Evolutionary conservation across 2,329 filamentous ascomycete species (phyloP).

Genomic region (Aspergillus sp.): DNA sequence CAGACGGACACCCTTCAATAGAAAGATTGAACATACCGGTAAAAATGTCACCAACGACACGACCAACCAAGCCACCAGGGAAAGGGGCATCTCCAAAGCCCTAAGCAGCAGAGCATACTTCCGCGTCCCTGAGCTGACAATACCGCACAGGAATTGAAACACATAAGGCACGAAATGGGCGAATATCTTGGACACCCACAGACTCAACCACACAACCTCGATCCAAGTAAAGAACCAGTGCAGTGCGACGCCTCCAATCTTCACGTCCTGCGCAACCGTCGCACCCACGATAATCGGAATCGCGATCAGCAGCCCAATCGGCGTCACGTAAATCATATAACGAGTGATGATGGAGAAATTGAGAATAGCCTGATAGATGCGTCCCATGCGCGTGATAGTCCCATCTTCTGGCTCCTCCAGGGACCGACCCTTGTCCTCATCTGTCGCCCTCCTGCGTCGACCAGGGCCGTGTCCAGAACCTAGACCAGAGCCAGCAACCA

Average conservation of each 20-base stretch:
- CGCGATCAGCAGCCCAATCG: slow-evolving; percentile 54
- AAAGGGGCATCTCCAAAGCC: slow-evolving; percentile 57
- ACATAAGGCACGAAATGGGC: slow-evolving; percentile 55
- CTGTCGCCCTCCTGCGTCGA: too few species aligned
- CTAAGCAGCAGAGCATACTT: slow-evolving; percentile 59
- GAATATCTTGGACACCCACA: slow-evolving; percentile 59
- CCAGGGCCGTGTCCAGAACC: too few species aligned
- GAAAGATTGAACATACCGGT: slow-evolving; percentile 34
- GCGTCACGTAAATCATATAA: slow-evolving; percentile 60
- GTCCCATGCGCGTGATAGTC: slow-evolving; percentile 55
- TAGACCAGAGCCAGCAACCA: too few species aligned
- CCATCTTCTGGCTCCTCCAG: slow-evolving; percentile 46
- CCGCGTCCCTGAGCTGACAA: slow-evolving; percentile 60
- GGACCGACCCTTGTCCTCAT: too few species aligned
- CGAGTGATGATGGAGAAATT: slow-evolving; percentile 60
- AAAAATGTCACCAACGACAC: slow-evolving; percentile 57
- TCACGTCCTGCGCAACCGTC: slow-evolving; percentile 42
- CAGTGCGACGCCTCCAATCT: slow-evolving; percentile 53
- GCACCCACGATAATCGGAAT: slow-evolving; percentile 61
- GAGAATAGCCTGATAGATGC: slow-evolving; percentile 56
- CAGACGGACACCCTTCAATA: too few species aligned
- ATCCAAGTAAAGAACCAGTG: slow-evolving; percentile 63
- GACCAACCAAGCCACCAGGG: slow-evolving; percentile 57
- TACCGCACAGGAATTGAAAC: slow-evolving; percentile 58
- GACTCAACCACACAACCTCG: slow-evolving; percentile 59